Evolutionary conservation across 2,329 filamentous ascomycete genomes (phyloP), one percentile per base, ranked within the genome.

Genomic region (Cercospora citrullina): DNA sequence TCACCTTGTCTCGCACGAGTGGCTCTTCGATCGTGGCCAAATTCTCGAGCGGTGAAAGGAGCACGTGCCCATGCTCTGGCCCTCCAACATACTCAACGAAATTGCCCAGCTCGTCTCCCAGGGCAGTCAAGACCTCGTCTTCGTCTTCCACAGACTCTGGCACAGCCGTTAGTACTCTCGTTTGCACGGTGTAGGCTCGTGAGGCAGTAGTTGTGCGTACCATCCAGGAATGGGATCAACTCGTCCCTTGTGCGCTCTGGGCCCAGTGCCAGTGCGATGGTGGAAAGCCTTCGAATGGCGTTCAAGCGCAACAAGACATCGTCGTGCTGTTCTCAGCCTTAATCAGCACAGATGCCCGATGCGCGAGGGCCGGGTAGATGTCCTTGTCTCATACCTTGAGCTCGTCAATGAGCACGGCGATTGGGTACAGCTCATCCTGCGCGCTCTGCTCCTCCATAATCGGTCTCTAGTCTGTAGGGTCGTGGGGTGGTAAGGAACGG

Each of bases 321-420:
- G 81, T 99, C 95, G 83, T 99, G 95, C 94, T 99, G 45, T 62
- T 18, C 18, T 26, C 30, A 28, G 53, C 63, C 63, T 36, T 42
- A 30, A 60, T 36, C 14, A 58, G 23, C 23, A 26, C 26, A 48
- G 53, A n/a, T 45, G 59, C 31, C 39, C 21, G 8, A 33, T 62
- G 57, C 30, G 23, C 14, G 18, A 23, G 55, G 16, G 60, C 73
- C 8, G 26, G 16, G 26, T n/a, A 58, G 26, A 28, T 58, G 26
- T 58, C 26, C 48, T 57, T 26, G 26, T 28, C 30, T 77, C 82
- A 77, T 88, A 97, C 94, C 92, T 97, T 99, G 79, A 99, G 87
- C 88, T 99, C 95, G 83, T 99, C 95, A 83, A 99, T 99, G 83
- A 99, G 90, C 75, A 99, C 95, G 79, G 96, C 95, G 86, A 99